Base-by-base conservation (phyloP, 208 protist genomes). In the Trypanosoma boissoni region DNA sequence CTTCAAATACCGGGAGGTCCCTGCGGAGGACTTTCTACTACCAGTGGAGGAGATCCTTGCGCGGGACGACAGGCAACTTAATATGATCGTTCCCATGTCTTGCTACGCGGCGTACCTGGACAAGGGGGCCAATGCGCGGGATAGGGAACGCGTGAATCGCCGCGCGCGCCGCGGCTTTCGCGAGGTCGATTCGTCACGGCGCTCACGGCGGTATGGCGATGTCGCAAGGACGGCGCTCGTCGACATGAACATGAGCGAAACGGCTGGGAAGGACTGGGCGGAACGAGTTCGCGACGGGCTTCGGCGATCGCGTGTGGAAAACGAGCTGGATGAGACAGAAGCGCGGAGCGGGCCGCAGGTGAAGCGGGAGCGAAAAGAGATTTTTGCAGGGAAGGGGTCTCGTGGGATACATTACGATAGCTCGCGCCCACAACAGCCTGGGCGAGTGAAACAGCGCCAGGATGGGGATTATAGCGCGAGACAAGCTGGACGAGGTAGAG, bases 71-170 rank as follows among this genome's bases (percentile, higher is more conserved):
- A 83, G 91, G 0, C 86, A 92, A 60, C 80, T 97, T 26, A 97
- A 97, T 71, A 91, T 93, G 78, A 83, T 97, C 39, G 91, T 84
- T 21, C 91, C 91, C n/a, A 85, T 97, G 80, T 83, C 74, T 54
- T 97, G 88, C 72, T 97, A 97, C 65, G 88, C 91, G 1, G 82
- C 91, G 0, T 97, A 95, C 73, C 71, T 90, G 2, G 70, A 82
- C 46, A 68, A 77, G 50, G 59, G 61, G 0, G 77, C 59, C 41
- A 95, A 95, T 71, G 31, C 58, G 52, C 74, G 83, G 6, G 88
- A 95, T 71, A 77, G 83, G 18, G 57, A 61, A 1, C 64, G 71
- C 18, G 76, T 87, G 55, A 76, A 86, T 45, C 71, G 72, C 7
- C 75, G 78, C 7, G 65, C 74, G 18, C 62, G 68, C 27, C 80